Percentiles rank a stretch among this genome's conserved stretches.
These are phyloP conservation scores for Starmerella tilneyi DNA, from an alignment of 805 yeast species.

Conservation along the genomic window DNA sequence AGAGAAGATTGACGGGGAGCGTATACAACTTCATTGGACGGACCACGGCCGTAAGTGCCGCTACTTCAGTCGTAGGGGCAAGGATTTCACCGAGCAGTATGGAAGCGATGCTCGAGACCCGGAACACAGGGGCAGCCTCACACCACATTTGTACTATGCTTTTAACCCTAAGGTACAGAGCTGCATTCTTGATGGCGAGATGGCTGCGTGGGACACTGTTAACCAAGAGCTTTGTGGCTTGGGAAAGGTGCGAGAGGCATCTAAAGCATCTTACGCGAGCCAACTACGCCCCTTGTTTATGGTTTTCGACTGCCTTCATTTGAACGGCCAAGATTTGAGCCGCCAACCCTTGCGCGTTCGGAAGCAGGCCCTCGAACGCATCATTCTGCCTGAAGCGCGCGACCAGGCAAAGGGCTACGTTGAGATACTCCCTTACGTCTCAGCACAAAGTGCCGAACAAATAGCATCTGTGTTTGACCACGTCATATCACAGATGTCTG, in stretches of 20 bases:
- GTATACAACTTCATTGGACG: slow-evolving; percentile 65
- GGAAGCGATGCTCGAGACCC: slow-evolving; percentile 42
- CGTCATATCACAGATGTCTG: slow-evolving; percentile 55
- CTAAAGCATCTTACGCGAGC: not conserved
- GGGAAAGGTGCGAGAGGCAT: slow-evolving; percentile 55
- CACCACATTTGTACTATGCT: slow-evolving; percentile 36
- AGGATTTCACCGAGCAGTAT: slow-evolving; percentile 57
- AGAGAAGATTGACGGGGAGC: slow-evolving; percentile 89
- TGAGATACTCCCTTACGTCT: slow-evolving; percentile 29
- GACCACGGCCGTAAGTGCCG: slow-evolving; percentile 5
- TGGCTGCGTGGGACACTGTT: slow-evolving; percentile 71
- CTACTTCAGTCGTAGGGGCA: slow-evolving; percentile 40
- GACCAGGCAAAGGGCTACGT: slow-evolving; percentile 17
- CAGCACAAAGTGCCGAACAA: slow-evolving; percentile 40
- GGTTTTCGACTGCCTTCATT: slow-evolving; percentile 60
- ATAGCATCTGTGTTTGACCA: slow-evolving; percentile 46
- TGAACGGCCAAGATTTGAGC: slow-evolving; percentile 58
- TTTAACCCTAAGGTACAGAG: slow-evolving; percentile 27
- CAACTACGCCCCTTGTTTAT: slow-evolving; percentile 31
- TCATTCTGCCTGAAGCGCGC: slow-evolving; percentile 34
- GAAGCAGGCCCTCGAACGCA: slow-evolving; percentile 40
- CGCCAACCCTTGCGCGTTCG: slow-evolving; percentile 46
- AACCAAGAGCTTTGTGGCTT: slow-evolving; percentile 54
- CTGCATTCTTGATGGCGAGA: slow-evolving; percentile 75
- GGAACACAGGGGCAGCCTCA: slow-evolving; percentile 40